Evolutionary conservation across 257 asterid genomes (phyloP).

Genomic region (Petrea volubilis): DNA sequence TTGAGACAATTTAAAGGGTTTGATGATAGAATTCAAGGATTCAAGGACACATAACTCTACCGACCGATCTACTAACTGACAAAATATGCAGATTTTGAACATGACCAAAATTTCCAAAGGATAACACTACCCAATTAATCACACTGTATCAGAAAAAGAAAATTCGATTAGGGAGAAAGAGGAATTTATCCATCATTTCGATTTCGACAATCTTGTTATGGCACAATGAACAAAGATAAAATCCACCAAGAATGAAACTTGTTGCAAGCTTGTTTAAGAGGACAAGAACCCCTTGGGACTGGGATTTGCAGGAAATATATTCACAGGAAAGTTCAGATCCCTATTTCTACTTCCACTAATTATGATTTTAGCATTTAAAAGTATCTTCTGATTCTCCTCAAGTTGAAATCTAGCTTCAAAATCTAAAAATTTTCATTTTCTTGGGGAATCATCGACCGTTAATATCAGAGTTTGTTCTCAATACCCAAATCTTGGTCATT

Average conservation of each 20-base stretch:
- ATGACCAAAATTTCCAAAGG: neutral
- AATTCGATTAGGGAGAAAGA: neutral
- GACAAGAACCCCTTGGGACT: neutral
- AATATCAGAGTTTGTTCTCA: neutral
- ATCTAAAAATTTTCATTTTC: neutral
- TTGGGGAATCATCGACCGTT: neutral
- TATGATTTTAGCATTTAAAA: neutral
- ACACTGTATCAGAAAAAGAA: neutral
- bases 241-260: neutral
- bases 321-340: neutral
- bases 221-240: neutral
- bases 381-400: neutral
- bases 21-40: too few species aligned
- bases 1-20: too few species aligned
- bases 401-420: neutral
- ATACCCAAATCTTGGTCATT: neutral
- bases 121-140: neutral
- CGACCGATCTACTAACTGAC: too few species aligned
- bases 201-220: neutral
- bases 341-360: neutral
- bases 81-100: too few species aligned
- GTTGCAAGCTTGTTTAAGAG: neutral
- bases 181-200: neutral
- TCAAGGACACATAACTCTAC: too few species aligned
- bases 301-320: neutral